Percentiles rank a stretch among this genome's conserved stretches.
Evolutionary conservation across 2,329 filamentous ascomycete species (phyloP).

Genomic region (Calonectria fujianensis): DNA sequence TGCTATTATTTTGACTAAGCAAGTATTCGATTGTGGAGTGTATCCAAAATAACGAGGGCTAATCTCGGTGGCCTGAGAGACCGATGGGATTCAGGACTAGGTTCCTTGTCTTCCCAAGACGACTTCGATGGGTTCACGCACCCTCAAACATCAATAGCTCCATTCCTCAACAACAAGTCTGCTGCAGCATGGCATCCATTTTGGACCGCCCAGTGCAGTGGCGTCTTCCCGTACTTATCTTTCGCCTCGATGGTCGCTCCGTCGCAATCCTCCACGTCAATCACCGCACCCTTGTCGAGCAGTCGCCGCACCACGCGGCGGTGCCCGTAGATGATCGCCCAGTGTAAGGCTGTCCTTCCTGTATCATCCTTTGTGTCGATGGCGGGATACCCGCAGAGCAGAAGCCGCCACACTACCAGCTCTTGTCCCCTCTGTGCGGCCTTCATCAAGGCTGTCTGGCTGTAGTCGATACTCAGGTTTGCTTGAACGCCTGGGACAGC

Average conservation of each 20-base stretch:
- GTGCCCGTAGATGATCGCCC: background rate
- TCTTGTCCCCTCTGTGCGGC: too few relatives aligned
- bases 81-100: too few relatives aligned
- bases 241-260: background rate
- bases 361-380: background rate
- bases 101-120: background rate
- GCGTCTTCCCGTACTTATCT: too few relatives aligned
- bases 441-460: too few relatives aligned
- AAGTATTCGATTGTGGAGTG: too few relatives aligned
- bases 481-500: too few relatives aligned
- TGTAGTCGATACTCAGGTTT: too few relatives aligned
- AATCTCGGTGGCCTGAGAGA: too few relatives aligned
- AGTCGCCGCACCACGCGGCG: background rate
- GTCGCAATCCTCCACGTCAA: background rate
- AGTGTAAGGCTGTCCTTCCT: background rate
- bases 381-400: background rate
- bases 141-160: background rate
- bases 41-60: too few relatives aligned
- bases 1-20: too few relatives aligned
- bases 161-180: background rate
- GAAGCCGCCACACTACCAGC: background rate
- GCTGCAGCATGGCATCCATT: background rate
- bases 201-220: background rate
- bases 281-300: background rate
- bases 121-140: background rate